Conservation (phyloP, 2,329 filamentous ascomycete genomes). For the Periconia sp. region DNA sequence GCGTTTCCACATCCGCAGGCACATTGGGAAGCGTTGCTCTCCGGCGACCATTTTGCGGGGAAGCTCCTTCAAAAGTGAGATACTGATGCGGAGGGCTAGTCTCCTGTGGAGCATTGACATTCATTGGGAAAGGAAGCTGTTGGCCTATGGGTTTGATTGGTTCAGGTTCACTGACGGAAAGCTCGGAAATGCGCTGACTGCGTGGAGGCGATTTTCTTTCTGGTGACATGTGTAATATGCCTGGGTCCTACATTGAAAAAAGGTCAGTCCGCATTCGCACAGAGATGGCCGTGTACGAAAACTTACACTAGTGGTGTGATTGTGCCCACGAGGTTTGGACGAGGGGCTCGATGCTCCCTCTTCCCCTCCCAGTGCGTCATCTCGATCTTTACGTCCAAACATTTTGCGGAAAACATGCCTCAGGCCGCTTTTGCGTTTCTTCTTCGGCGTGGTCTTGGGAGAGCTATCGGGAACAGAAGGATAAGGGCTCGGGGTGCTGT, state of each 20-base stretch:
- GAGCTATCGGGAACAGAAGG: constrained; percentile 32
- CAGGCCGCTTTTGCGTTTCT: constrained; percentile 40
- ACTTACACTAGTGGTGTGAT: constrained; percentile 41
- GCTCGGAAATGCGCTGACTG: constrained; percentile 36
- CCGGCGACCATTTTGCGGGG: constrained; percentile 26
- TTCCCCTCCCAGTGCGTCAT: constrained; percentile 24
- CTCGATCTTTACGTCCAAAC: constrained; percentile 37
- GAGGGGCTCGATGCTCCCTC: constrained; percentile 12
- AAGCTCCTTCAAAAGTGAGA: constrained; percentile 31
- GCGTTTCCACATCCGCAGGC: constrained; percentile 25
- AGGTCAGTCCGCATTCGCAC: neutral
- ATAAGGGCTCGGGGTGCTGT: constrained; percentile 30
- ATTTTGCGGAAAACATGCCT: constrained; percentile 42
- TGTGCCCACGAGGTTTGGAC: constrained; percentile 24
- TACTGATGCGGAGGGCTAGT: constrained; percentile 39
- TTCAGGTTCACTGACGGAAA: constrained; percentile 34
- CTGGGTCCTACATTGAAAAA: constrained; percentile 30
- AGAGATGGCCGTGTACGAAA: neutral
- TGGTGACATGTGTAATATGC: constrained; percentile 25
- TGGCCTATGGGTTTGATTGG: constrained; percentile 39
- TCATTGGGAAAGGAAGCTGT: constrained; percentile 45
- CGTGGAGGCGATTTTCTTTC: constrained; percentile 20
- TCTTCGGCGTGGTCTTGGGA: constrained; percentile 29
- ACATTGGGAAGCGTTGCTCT: constrained; percentile 41
- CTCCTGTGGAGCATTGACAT: constrained; percentile 42